Conservation (phyloP, 2,329 filamentous ascomycete species). For the Fusarium sp. region DNA sequence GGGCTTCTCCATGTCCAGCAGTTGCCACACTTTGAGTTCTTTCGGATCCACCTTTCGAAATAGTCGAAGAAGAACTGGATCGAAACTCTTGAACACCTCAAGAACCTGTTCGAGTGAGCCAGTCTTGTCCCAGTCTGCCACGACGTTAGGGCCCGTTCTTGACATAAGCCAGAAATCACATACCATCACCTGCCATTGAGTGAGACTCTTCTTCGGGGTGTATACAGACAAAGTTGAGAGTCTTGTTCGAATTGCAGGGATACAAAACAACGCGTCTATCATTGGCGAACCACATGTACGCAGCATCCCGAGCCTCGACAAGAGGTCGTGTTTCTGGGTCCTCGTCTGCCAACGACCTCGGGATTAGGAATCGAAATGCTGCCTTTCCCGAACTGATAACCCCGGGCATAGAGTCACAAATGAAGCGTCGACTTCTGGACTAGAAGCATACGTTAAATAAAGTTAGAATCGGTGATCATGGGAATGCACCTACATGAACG, state of each 20-base stretch:
- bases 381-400: constrained; percentile 62
- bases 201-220: constrained; percentile 53
- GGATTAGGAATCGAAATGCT: constrained; percentile 66
- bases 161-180: no score
- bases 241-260: constrained; percentile 57
- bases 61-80: constrained; percentile 53
- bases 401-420: constrained; percentile 30
- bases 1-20: constrained; percentile 72
- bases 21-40: constrained; percentile 66
- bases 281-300: constrained; percentile 53
- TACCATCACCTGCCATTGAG: constrained; percentile 16
- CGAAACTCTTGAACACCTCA: constrained; percentile 56
- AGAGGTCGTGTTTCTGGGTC: constrained; percentile 37
- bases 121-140: constrained; percentile 44
- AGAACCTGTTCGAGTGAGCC: constrained; percentile 54
- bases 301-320: constrained; percentile 22
- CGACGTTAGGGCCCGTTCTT: not conserved
- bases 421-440: constrained; percentile 43
- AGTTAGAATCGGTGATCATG: fast-evolving
- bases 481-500: constrained; percentile 53
- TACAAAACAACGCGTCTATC: constrained; percentile 61
- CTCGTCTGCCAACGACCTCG: constrained; percentile 50
- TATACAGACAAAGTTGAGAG: constrained; percentile 64
- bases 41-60: constrained; percentile 57
- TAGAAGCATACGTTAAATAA: not conserved